phyloP scores from a whole-genome alignment of 768 basidiomycete species.

The Coprinopsis marcescibilis region DNA sequence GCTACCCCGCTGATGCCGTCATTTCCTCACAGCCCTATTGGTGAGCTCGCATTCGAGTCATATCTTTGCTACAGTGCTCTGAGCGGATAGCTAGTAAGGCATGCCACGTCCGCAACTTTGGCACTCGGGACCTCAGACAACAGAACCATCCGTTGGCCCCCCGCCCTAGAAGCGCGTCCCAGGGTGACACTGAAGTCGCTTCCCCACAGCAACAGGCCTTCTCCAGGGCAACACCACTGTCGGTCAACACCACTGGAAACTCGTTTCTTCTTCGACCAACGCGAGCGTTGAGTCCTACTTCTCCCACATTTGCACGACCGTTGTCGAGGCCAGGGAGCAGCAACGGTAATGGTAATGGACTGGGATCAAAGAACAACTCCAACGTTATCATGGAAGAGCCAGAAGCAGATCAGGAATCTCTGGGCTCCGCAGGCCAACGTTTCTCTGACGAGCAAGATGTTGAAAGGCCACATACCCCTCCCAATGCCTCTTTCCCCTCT shows the following conservation, averaged over 20 bases:
- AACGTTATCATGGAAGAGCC: constrained; percentile 19
- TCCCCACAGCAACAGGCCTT: constrained; percentile 25
- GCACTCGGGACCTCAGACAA: constrained; percentile 66
- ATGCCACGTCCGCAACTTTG: constrained; percentile 78
- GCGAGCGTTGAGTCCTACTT: constrained; percentile 29
- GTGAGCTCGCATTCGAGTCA: constrained; percentile 22
- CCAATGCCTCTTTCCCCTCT: constrained; percentile 22
- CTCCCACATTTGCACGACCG: constrained; percentile 24
- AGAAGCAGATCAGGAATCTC: not conserved
- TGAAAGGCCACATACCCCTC: not conserved
- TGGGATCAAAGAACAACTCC: constrained; percentile 12
- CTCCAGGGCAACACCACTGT: constrained; percentile 12
- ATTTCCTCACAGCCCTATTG: constrained; percentile 46
- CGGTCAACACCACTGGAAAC: constrained; percentile 1
- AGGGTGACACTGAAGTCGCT: constrained; percentile 16
- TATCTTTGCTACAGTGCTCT: not conserved
- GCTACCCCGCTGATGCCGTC: not conserved
- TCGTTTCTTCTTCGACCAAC: constrained; percentile 21
- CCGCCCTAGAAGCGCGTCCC: constrained; percentile 18
- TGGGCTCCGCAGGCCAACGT: not conserved
- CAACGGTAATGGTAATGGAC: not conserved
- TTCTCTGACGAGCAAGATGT: not conserved
- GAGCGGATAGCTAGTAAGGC: constrained; percentile 50
- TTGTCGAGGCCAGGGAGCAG: constrained; percentile 5
- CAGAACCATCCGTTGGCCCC: constrained; percentile 57